phyloP scores from a whole-genome alignment of 805 yeast genomes.

The Starmera caribaea region DNA sequence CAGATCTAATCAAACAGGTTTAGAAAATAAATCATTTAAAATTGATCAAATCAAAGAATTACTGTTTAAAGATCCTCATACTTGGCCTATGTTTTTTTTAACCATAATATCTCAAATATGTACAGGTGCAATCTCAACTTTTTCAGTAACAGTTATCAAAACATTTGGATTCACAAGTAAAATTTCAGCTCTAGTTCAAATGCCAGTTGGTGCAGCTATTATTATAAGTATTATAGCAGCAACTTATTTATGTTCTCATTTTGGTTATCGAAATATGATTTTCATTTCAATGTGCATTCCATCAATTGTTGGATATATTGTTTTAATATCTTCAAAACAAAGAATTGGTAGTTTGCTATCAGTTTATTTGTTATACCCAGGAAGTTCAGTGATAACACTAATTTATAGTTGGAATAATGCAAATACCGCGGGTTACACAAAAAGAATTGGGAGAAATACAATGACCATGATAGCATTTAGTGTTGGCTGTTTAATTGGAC shows the following conservation, averaged over 20 bases:
- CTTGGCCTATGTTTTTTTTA: constrained; percentile 35
- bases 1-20: constrained; percentile 35
- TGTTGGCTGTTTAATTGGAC: constrained; percentile 48
- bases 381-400: constrained; percentile 45
- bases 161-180: constrained; percentile 31
- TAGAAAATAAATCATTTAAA: constrained; percentile 33
- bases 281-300: constrained; percentile 31
- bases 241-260: constrained; percentile 25
- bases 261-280: constrained; percentile 23
- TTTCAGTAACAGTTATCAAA: constrained; percentile 21
- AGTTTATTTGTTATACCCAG: constrained; percentile 38
- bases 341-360: constrained; percentile 36
- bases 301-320: constrained; percentile 40
- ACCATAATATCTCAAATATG: constrained; percentile 34
- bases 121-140: constrained; percentile 31
- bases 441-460: constrained; percentile 40
- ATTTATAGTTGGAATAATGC: constrained; percentile 49
- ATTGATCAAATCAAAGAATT: constrained; percentile 32
- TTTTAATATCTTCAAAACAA: constrained; percentile 28
- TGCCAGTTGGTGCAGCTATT: constrained; percentile 43
- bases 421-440: constrained; percentile 52
- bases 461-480: constrained; percentile 45
- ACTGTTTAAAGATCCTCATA: constrained; percentile 29
- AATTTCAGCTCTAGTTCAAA: constrained; percentile 36
- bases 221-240: constrained; percentile 29